Evolutionary conservation across 768 basidiomycete species (phyloP).

Genomic region (Dentipellis fragilis): DNA sequence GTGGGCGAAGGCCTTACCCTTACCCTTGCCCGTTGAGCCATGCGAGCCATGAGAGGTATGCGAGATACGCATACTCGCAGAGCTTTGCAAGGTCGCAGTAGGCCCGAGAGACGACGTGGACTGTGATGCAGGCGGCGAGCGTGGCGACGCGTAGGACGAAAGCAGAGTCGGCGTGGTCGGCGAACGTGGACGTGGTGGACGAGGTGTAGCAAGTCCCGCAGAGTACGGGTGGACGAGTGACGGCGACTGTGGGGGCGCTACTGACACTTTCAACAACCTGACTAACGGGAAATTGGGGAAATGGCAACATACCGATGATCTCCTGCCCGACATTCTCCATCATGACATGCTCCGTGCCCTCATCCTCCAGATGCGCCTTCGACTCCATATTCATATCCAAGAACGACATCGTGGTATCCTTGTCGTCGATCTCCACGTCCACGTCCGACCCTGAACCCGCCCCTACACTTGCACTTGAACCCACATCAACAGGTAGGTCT

Average conservation of each 20-base stretch:
- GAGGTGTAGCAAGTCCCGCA: background rate
- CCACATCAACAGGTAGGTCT: background rate
- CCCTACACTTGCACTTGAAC: no score
- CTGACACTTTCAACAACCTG: background rate
- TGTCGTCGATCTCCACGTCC: background rate
- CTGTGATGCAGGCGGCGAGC: background rate
- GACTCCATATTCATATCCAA: background rate
- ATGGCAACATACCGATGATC: background rate
- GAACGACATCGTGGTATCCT: background rate
- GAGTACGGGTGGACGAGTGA: background rate
- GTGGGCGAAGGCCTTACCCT: background rate
- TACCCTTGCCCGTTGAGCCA: background rate
- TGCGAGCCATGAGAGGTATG: background rate
- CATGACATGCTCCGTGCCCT: background rate
- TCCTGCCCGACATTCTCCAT: background rate
- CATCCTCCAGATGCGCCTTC: background rate
- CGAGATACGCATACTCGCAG: background rate
- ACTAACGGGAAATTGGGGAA: background rate
- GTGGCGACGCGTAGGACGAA: background rate
- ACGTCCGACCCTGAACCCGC: no score
- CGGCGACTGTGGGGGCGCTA: background rate
- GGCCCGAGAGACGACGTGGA: background rate
- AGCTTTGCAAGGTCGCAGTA: background rate
- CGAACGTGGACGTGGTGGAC: background rate
- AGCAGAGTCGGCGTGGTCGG: slow-evolving; percentile 1